A percentile compares a stretch with the other conserved stretches of the same genome.
Evolutionary conservation across 2,329 filamentous ascomycete species (phyloP).

Genomic region (Phialocephala subalpina): DNA sequence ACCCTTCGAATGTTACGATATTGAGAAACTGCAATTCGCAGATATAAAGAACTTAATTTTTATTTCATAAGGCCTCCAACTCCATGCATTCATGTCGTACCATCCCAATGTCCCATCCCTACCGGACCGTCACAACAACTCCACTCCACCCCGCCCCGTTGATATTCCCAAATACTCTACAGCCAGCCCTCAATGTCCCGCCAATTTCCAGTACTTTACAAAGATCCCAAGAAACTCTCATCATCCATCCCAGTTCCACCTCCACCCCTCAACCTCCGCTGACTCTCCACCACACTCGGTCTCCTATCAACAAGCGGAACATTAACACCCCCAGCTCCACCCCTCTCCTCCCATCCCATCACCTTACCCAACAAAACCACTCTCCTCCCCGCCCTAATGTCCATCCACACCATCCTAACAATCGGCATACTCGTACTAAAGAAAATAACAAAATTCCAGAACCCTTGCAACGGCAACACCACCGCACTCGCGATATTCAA

Average conservation of each 20-base stretch:
- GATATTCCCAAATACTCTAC: no score
- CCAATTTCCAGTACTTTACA: neutral
- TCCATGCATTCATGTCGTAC: no score
- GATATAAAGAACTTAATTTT: no score
- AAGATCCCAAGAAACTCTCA: conserved; percentile 4
- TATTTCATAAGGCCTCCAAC: no score
- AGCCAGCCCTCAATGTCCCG: neutral
- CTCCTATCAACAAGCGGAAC: neutral
- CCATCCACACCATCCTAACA: neutral
- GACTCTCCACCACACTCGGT: neutral
- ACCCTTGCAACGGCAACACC: conserved; percentile 81
- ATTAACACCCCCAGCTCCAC: neutral
- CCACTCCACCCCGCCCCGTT: no score
- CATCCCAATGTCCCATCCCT: no score
- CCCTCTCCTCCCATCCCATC: neutral
- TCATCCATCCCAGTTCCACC: neutral
- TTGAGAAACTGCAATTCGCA: no score
- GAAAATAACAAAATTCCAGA: conserved; percentile 86
- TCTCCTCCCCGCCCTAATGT: neutral
- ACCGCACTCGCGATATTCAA: conserved; percentile 76
- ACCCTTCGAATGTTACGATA: no score
- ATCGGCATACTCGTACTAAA: conserved; percentile 72
- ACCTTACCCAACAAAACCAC: neutral
- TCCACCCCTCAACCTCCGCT: neutral
- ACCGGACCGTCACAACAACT: no score